Percentiles rank a stretch among this genome's conserved stretches.
Conservation (phyloP, 2,329 filamentous ascomycete species). For the Fusarium sp. region DNA sequence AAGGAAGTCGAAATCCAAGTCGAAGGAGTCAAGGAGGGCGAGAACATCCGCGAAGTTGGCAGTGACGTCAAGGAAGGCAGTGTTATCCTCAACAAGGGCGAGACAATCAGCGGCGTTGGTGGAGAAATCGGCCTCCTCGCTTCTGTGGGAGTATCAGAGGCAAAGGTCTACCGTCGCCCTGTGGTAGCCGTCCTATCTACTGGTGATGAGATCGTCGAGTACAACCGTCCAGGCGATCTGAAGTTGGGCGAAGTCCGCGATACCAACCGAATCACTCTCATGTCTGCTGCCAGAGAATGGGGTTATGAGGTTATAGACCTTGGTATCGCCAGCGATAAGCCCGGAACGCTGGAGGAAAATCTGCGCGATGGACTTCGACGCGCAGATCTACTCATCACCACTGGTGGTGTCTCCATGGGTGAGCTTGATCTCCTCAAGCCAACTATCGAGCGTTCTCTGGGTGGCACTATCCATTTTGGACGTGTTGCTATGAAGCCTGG, state of each 20-base stretch:
- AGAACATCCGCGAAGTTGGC: slow-evolving; percentile 92
- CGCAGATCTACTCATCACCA: slow-evolving; percentile 89
- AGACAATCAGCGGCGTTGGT: slow-evolving; percentile 86
- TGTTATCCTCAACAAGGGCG: slow-evolving; percentile 79
- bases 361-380: slow-evolving; percentile 80
- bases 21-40: slow-evolving; percentile 77
- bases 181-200: slow-evolving; percentile 90
- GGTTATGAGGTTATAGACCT: slow-evolving; percentile 87
- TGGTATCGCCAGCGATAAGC: slow-evolving; percentile 83
- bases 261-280: slow-evolving; percentile 89
- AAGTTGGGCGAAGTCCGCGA: slow-evolving; percentile 89
- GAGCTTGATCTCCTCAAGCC: slow-evolving; percentile 97
- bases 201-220: slow-evolving; percentile 90
- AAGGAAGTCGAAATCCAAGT: slow-evolving; percentile 89
- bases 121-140: slow-evolving; percentile 93
- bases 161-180: slow-evolving; percentile 81
- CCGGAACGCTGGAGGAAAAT: slow-evolving; percentile 79
- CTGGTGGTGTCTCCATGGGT: slow-evolving; percentile 96
- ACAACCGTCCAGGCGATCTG: slow-evolving; percentile 73
- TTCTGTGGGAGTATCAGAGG: slow-evolving; percentile 80
- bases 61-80: slow-evolving; percentile 83
- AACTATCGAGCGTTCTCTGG: slow-evolving; percentile 89
- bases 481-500: slow-evolving; percentile 98
- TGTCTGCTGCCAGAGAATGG: slow-evolving; percentile 80
- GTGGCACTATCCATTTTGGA: slow-evolving; percentile 95